phyloP scores from a whole-genome alignment of 2,329 filamentous ascomycete genomes.

The Alternaria ethzedia region DNA sequence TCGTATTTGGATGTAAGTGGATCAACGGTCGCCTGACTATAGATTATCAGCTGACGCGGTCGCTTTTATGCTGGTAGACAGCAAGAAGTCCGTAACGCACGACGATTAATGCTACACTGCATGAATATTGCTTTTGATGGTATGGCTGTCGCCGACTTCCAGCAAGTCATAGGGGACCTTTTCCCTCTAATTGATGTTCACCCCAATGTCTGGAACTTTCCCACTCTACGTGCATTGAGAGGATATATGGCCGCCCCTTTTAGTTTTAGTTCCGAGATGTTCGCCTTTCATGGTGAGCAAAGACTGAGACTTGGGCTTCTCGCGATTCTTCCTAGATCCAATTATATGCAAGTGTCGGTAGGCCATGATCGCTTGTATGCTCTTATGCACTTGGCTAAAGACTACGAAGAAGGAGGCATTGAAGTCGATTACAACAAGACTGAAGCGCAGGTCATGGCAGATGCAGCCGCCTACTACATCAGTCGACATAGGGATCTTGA shows the following conservation, averaged over 20 bases:
- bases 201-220: too few relatives aligned
- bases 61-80: neutral
- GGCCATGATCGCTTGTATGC: neutral
- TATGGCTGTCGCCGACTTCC: neutral
- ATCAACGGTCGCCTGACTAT: neutral
- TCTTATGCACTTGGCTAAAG: neutral
- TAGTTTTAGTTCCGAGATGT: too few relatives aligned
- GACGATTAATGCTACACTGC: neutral
- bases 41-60: neutral
- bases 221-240: too few relatives aligned
- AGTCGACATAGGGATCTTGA: neutral
- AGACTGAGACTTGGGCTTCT: too few relatives aligned
- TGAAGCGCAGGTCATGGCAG: neutral
- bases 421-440: neutral
- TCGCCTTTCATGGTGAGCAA: neutral
- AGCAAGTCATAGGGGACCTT: accelerated
- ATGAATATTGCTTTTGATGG: neutral
- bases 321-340: too few relatives aligned
- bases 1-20: neutral
- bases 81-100: neutral
- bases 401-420: neutral
- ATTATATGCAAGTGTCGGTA: accelerated
- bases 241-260: too few relatives aligned
- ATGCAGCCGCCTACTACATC: neutral
- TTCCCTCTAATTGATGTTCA: too few relatives aligned